Base-by-base conservation (phyloP, 179 eudicot genomes). In the Gypsophila paniculata region DNA sequence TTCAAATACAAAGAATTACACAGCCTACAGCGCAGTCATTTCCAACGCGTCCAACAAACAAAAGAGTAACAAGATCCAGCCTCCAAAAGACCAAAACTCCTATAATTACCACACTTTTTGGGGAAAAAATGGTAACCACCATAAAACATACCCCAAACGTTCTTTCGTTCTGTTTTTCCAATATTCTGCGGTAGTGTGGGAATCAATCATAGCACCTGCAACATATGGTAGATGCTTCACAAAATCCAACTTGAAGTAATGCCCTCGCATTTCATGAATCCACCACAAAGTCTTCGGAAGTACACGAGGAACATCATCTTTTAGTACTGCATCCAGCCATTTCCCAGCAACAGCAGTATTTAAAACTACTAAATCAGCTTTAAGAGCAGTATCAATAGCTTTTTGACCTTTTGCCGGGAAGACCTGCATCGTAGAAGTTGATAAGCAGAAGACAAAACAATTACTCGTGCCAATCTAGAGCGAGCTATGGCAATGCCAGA, bases 211-310 rank as follows among this genome's bases (percentile, higher is more conserved):
- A 65, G 98, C 95, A 64, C 96, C 98, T 71, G 96, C 95, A 76
- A 93, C 98, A 75, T 63, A 83, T 39, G 98, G 98, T 25, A 93
- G 86, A 80, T 93, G 91, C 88, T 93, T 89, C 38, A 93, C 96
- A 82, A 78, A 93, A 48, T 93, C 98, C 89, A 91, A 74, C 82
- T 82, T 93, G 77, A 93, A 93, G 84, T 93, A 93, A 86, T 93
- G 96, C 55, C 98, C 98, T 59, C 98, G 89, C 98, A 93, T 93
- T 81, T 93, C 98, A 84, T 93, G 98, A 70, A 93, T 93, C 98
- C 98, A 93, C 98, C 98, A 93, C 77, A 93, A 83, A 60, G 91
- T 83, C 89, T 93, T 93, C 69, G 98, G 96, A 68, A 90, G 96
- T 38, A 93, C 96, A 64, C 75, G 96, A 77, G 87, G 84, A 26